phyloP scores from a whole-genome alignment of 768 basidiomycete genomes.

The Auriscalpium microsporum region DNA sequence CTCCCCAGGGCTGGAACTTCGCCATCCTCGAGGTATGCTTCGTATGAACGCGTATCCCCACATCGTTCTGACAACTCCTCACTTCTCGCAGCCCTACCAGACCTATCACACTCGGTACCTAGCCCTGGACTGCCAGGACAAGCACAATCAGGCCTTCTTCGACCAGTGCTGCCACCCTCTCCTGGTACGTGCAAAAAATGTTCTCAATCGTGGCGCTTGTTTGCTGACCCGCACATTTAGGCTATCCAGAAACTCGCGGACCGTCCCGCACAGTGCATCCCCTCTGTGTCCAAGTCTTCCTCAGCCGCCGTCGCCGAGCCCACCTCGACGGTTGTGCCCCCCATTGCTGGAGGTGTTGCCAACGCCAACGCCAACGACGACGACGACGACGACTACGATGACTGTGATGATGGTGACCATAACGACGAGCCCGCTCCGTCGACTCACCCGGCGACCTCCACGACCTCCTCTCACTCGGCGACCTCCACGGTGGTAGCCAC shows the following conservation, averaged over 20 bases:
- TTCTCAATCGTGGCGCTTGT: background rate
- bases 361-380: conserved; percentile 1
- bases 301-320: conserved; percentile 7
- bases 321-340: background rate
- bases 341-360: background rate
- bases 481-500: background rate
- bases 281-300: conserved; percentile 24
- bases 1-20: conserved; percentile 38
- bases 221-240: conserved; percentile 21
- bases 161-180: conserved; percentile 65
- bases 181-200: conserved; percentile 33
- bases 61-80: conserved; percentile 16
- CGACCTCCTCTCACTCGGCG: conserved; percentile 1
- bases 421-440: conserved; percentile 4
- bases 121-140: conserved; percentile 37
- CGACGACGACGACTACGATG: conserved; percentile 15
- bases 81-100: conserved; percentile 35
- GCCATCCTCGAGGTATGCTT: conserved; percentile 36
- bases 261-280: conserved; percentile 47
- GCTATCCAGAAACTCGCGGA: conserved; percentile 40
- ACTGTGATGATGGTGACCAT: conserved; percentile 8
- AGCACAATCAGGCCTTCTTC: conserved; percentile 43
- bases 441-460: conserved; percentile 1
- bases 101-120: conserved; percentile 57
- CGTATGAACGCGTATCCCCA: background rate